Evolutionary conservation across 2,329 filamentous ascomycete genomes (phyloP).

Genomic region (Aspergillus hortae): DNA sequence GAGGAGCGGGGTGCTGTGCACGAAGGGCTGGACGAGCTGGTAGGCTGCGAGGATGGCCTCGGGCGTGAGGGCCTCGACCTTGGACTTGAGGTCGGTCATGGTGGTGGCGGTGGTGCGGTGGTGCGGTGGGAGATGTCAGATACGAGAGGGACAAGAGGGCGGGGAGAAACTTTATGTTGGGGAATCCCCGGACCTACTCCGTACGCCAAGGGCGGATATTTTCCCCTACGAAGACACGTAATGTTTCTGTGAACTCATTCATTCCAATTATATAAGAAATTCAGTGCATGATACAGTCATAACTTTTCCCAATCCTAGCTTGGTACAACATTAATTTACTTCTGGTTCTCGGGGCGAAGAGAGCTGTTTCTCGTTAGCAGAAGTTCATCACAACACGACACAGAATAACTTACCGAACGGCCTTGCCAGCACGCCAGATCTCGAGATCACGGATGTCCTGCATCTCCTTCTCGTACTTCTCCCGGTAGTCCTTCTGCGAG

Average conservation of each 20-base stretch:
- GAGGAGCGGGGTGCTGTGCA: constrained; percentile 80
- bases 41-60: constrained; percentile 69
- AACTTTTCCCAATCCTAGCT: constrained; percentile 29
- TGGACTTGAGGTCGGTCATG: constrained; percentile 1
- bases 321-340: constrained; percentile 50
- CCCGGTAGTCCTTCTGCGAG: constrained; percentile 88
- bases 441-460: constrained; percentile 96
- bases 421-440: constrained; percentile 99
- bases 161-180: neutral
- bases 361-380: constrained; percentile 46
- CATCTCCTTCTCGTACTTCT: constrained; percentile 98
- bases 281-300: constrained; percentile 34
- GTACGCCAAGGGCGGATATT: neutral
- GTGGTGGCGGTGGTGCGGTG: constrained; percentile 10
- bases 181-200: neutral
- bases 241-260: constrained; percentile 2
- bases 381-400: neutral
- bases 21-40: constrained; percentile 66
- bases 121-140: neutral
- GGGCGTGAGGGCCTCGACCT: constrained; percentile 58
- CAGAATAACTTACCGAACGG: constrained; percentile 67
- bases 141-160: neutral
- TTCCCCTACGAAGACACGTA: neutral
- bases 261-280: constrained; percentile 13
- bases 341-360: constrained; percentile 83